Conservation (phyloP, 306 rosid species). For the Heteromeles arbutifolia region DNA sequence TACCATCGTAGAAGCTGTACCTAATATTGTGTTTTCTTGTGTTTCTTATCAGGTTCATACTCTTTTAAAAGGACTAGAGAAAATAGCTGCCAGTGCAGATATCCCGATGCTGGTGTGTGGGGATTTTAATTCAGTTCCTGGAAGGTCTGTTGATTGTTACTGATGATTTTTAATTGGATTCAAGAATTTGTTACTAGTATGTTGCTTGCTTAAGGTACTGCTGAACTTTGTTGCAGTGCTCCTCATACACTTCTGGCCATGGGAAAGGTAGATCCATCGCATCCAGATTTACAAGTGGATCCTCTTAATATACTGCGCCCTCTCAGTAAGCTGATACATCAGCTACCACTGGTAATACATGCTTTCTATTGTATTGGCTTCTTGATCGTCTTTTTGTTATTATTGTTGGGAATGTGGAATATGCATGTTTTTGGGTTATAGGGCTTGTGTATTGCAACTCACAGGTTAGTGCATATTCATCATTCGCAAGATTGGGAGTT, state of each 20-base stretch:
- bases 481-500: conserved; percentile 67
- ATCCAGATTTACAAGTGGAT: conserved; percentile 83
- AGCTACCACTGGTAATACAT: conserved; percentile 76
- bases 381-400: background rate
- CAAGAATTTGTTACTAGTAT: conserved; percentile 9
- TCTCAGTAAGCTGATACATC: conserved; percentile 85
- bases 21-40: conserved; percentile 5
- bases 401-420: background rate
- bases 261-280: conserved; percentile 85
- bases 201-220: conserved; percentile 17
- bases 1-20: background rate
- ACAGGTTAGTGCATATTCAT: conserved; percentile 93
- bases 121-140: conserved; percentile 88
- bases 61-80: conserved; percentile 90
- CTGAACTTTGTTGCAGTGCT: conserved; percentile 62
- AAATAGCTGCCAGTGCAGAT: conserved; percentile 90
- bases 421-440: background rate
- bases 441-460: background rate
- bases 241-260: conserved; percentile 90
- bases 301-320: conserved; percentile 90
- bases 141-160: conserved; percentile 53
- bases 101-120: conserved; percentile 99
- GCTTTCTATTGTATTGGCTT: background rate
- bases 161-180: background rate
- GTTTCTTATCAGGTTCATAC: conserved; percentile 70